Percentiles rank a stretch among this genome's conserved stretches.
Evolutionary conservation across 768 basidiomycete genomes (phyloP).

Genomic region (Leccinum olivaceopallidum): DNA sequence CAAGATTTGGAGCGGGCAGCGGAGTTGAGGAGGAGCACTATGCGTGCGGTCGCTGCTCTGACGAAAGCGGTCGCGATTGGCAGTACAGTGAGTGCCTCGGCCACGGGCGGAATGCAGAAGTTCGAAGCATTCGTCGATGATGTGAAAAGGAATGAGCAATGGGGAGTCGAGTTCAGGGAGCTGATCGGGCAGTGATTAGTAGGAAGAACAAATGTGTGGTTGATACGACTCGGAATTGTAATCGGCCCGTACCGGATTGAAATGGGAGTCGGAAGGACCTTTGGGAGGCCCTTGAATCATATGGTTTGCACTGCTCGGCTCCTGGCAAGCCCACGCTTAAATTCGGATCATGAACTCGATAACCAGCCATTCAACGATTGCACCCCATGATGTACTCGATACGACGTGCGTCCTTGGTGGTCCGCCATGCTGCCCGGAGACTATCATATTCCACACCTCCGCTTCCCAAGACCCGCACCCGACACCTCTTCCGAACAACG

Average conservation of each 20-base stretch:
- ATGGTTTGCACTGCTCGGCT: neutral
- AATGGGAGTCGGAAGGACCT: constrained; percentile 18
- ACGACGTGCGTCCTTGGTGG: constrained; percentile 10
- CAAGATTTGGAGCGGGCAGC: constrained; percentile 86
- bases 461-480: constrained; percentile 4
- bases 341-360: neutral
- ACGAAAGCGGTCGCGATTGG: constrained; percentile 67
- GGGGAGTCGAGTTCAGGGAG: constrained; percentile 62
- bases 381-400: constrained; percentile 11
- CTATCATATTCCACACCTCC: constrained; percentile 5
- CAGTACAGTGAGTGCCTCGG: constrained; percentile 43
- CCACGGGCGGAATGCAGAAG: constrained; percentile 36
- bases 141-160: constrained; percentile 61
- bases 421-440: constrained; percentile 5
- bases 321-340: neutral
- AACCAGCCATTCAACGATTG: neutral
- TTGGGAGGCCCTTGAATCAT: neutral
- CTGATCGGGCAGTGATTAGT: constrained; percentile 27
- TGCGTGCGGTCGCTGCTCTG: constrained; percentile 85
- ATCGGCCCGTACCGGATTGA: neutral
- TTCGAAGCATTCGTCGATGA: constrained; percentile 84
- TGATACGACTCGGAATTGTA: neutral
- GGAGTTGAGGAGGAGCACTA: constrained; percentile 87
- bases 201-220: neutral
- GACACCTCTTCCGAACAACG: constrained; percentile 11